Base-by-base conservation (phyloP, 768 basidiomycete genomes). In the Cubamyces sp. region DNA sequence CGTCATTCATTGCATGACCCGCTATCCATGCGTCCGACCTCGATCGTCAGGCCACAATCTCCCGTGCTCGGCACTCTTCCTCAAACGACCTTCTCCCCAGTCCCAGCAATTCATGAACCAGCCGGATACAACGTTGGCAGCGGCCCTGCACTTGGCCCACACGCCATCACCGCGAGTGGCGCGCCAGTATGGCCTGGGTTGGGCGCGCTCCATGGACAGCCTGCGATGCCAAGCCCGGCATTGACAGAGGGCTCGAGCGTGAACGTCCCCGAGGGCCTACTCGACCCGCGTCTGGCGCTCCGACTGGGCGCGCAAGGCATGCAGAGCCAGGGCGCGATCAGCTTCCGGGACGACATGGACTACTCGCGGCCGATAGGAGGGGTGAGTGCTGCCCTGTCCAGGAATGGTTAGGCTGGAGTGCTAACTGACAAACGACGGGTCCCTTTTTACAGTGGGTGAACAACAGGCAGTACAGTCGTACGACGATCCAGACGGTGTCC, bases 291-390 rank as follows among this genome's bases (percentile, higher is more conserved):
- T 0, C 54, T 68, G 30, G 64, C 64, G 42, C 19, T 54, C 23
- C n/a, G 46, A 25, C 21, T 62, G 16, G 62, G 59, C 18, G 39
- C 39, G 37, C 59, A 43, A 4, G 70, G 65, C 11, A 70, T 70
- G 70, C 55, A 49, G 58, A 71, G 70, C 34, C 55, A 66, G 53
- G 70, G 66, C 23, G 70, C 70, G 42, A 57, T 71, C 39, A 71
- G 70, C 61, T 68, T 71, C 58, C 30, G 67, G 28, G 70, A 71
- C 40, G 70, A 71, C 49, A 57, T 70, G 64, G 70, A 71, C 34
- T 71, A 71, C 54, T 69, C 69, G n/a, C 54, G 70, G 53, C 69
- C 68, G 40, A 70, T 71, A 21, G 70, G 69, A 26, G 70, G 66
- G 42, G 70, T 71, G 37, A 67, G 70, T 67, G 25, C 5, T 42